phyloP scores from a whole-genome alignment of 257 asterid species.

The Petrea volubilis region DNA sequence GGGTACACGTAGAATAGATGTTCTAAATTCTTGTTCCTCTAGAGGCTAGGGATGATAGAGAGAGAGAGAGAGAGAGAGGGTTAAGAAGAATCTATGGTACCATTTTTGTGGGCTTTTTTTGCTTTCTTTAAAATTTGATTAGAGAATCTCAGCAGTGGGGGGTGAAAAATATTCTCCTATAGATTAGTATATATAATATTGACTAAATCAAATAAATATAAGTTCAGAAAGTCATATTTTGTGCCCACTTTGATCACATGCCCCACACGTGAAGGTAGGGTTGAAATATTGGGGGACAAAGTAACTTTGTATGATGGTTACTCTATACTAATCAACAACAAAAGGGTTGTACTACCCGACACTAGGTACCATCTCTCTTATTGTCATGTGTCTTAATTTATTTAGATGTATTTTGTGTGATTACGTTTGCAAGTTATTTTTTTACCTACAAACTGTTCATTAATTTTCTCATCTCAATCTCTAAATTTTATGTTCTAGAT shows the following conservation, averaged over 20 bases:
- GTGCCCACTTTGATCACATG: constrained; percentile 32
- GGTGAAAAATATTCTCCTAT: constrained; percentile 10
- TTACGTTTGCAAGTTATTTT: too few relatives aligned
- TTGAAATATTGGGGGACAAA: not conserved
- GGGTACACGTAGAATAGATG: constrained; percentile 31
- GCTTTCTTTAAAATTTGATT: not conserved
- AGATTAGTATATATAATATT: constrained; percentile 1
- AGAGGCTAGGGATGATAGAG: not conserved
- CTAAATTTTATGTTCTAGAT: too few relatives aligned
- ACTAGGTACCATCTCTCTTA: too few relatives aligned
- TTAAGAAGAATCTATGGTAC: constrained; percentile 27
- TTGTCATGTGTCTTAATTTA: too few relatives aligned
- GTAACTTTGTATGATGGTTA: not conserved
- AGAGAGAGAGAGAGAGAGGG: not conserved
- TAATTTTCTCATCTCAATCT: too few relatives aligned
- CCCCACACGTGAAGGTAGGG: constrained; percentile 32
- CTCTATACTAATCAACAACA: not conserved
- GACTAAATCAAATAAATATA: not conserved
- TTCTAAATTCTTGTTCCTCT: constrained; percentile 1
- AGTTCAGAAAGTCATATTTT: not conserved
- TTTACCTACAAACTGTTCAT: too few relatives aligned
- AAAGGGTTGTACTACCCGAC: too few relatives aligned
- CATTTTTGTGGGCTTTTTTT: constrained; percentile 10
- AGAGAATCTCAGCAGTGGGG: constrained; percentile 39
- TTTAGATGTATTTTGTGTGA: too few relatives aligned